phyloP scores from a whole-genome alignment of 257 asterid species.

The Salvia splendens region DNA sequence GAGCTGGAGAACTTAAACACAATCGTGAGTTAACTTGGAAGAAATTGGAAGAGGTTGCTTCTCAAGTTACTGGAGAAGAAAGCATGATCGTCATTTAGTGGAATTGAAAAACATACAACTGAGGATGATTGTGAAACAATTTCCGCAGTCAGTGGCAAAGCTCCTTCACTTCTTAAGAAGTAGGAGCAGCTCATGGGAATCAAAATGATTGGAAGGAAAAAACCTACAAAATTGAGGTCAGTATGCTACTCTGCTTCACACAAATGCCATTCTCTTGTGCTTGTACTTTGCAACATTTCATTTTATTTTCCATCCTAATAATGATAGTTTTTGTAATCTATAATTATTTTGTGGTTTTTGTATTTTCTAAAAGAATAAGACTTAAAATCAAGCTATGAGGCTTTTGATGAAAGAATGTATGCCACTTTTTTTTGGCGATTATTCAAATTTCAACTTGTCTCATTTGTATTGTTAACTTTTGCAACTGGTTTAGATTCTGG shows the following conservation, averaged over 20 bases:
- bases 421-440: background rate
- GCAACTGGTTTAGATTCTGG: background rate
- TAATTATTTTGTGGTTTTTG: slow-evolving; percentile 19
- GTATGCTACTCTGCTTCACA: slow-evolving; percentile 32
- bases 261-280: slow-evolving; percentile 29
- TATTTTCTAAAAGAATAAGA: slow-evolving; percentile 15
- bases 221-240: slow-evolving; percentile 26
- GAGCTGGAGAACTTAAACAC: slow-evolving; percentile 52
- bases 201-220: slow-evolving; percentile 25
- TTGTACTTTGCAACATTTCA: slow-evolving; percentile 26
- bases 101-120: background rate
- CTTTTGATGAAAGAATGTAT: slow-evolving; percentile 9
- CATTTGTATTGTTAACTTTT: slow-evolving; percentile 12
- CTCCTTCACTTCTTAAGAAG: slow-evolving; percentile 26
- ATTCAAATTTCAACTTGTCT: background rate
- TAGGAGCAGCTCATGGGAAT: slow-evolving; percentile 25
- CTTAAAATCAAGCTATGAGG: slow-evolving; percentile 12
- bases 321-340: slow-evolving; percentile 35
- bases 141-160: slow-evolving; percentile 26
- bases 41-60: slow-evolving; percentile 78
- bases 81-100: slow-evolving; percentile 28
- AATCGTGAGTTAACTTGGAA: slow-evolving; percentile 64
- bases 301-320: slow-evolving; percentile 21
- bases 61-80: slow-evolving; percentile 36
- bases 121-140: background rate